Evolutionary conservation across 805 yeast genomes (phyloP), one percentile per base, ranked within the genome.

Genomic region (Candida jianshihensis): DNA sequence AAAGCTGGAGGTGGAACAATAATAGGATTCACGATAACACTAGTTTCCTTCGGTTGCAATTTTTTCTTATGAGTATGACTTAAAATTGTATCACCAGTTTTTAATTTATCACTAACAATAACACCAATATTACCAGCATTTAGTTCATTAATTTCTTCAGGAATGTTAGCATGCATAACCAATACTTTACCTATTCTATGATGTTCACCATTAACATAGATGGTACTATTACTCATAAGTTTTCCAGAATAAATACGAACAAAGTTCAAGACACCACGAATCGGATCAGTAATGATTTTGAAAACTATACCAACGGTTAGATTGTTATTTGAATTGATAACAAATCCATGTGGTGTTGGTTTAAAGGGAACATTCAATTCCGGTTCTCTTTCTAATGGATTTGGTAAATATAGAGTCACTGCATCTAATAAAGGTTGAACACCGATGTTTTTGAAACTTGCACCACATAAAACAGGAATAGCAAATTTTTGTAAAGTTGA

Each of bases 341-440:
- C 51, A 19, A 74, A 57, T 0, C 86, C 86, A 11, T 49, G 54
- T 5, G 51, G 53, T 0, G 62, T 47, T 48, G 71, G 72, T 41
- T 68, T 53, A 14, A 66, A 60, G 0, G 73, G 61, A 10, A 62
- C 37, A 19, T 43, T 44, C 4, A 81, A 67, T 31, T 75, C 76
- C 0, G 95, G 92, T 1, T 54, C 54, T 1, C 70, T 66, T 42
- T 88, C 88, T 3, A 71, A 44, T 1, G 97, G 97, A 2, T 88
- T 77, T 0, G 98, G 97, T 14, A 92, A 61, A 49, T 73, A 92
- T 37, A 73, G 71, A 2, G 77, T 71, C 11, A 89, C 71, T 0
- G 94, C 89, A 58, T 90, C 97, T 59, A 92, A 60, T 33, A 92
- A 63, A 1, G 97, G 96, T 55, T 92, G 97, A 3, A 92, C 95